phyloP scores from a whole-genome alignment of 257 asterid genomes.

The Primulina huaijiensis region DNA sequence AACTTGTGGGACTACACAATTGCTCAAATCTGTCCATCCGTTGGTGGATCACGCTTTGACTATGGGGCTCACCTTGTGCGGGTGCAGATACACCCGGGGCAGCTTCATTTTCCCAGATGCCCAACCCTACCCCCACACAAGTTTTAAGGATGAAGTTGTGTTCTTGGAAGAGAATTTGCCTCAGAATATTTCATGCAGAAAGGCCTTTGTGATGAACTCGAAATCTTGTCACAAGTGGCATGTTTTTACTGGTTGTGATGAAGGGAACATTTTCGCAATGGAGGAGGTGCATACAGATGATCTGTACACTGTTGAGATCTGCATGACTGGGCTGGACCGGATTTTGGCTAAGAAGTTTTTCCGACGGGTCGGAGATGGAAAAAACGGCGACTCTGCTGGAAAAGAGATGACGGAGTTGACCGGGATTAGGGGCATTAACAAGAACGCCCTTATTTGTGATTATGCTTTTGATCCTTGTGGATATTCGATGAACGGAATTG shows the following conservation, averaged over 20 bases:
- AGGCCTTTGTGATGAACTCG: slow-evolving; percentile 63
- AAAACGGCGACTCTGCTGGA: slow-evolving; percentile 64
- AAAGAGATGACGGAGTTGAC: slow-evolving; percentile 73
- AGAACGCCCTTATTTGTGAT: slow-evolving; percentile 66
- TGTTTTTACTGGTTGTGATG: slow-evolving; percentile 64
- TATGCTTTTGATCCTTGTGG: slow-evolving; percentile 95
- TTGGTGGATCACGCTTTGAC: slow-evolving; percentile 43
- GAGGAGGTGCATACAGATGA: slow-evolving; percentile 26
- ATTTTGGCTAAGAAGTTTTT: slow-evolving; percentile 60
- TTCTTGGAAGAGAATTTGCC: slow-evolving; percentile 62
- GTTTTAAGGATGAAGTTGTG: slow-evolving; percentile 66
- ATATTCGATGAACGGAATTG: slow-evolving; percentile 88
- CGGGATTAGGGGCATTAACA: slow-evolving; percentile 52
- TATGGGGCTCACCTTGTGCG: slow-evolving; percentile 57
- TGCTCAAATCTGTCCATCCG: slow-evolving; percentile 69
- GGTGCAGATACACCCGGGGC: slow-evolving; percentile 91
- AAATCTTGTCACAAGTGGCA: slow-evolving; percentile 82
- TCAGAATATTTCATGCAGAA: slow-evolving; percentile 37
- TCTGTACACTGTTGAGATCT: slow-evolving; percentile 66
- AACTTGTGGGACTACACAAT: slow-evolving; percentile 93
- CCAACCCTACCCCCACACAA: slow-evolving; percentile 79
- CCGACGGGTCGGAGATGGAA: slow-evolving; percentile 51
- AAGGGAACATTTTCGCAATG: slow-evolving; percentile 19
- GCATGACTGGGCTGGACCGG: slow-evolving; percentile 87
- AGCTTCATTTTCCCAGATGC: slow-evolving; percentile 84